These are phyloP conservation scores for Sambucus nigra DNA, from an alignment of 129 eudicot genomes.

Conservation along the genomic window DNA sequence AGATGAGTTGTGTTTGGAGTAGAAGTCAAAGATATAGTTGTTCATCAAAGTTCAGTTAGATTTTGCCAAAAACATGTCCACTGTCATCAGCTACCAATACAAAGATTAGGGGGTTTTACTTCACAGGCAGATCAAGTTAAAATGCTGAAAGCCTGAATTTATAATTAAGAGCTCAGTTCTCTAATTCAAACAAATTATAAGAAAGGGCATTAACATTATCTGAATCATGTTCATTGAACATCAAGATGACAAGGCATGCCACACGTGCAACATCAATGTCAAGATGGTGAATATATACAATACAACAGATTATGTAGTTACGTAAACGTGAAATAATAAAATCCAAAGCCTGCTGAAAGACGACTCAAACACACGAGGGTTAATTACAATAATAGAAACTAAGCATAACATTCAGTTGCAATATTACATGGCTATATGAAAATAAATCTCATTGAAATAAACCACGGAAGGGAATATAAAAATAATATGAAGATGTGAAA, in stretches of 20 bases:
- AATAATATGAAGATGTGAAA: not conserved
- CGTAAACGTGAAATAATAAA: not conserved
- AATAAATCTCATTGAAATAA: not conserved
- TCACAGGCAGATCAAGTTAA: too few relatives aligned
- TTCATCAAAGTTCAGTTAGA: not conserved
- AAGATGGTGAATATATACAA: not conserved
- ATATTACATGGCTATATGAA: not conserved
- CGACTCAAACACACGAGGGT: not conserved
- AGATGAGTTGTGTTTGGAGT: too few relatives aligned
- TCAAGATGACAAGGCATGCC: not conserved
- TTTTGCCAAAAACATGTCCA: too few relatives aligned
- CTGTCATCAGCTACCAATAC: too few relatives aligned
- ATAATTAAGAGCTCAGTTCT: too few relatives aligned
- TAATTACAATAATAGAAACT: not conserved
- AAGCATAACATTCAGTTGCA: not conserved
- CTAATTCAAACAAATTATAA: too few relatives aligned
- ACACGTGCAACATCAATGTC: too few relatives aligned
- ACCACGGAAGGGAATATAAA: not conserved
- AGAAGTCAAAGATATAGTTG: too few relatives aligned
- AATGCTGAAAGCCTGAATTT: too few relatives aligned
- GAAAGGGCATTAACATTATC: too few relatives aligned
- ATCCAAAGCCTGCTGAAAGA: not conserved
- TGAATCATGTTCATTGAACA: not conserved
- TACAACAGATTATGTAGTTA: not conserved
- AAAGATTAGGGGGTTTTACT: too few relatives aligned